A percentile compares a stretch with the other conserved stretches of the same genome.
These are phyloP conservation scores for Ophiorrhiza pumila DNA, from an alignment of 257 asterid species.

Conservation along the genomic window DNA sequence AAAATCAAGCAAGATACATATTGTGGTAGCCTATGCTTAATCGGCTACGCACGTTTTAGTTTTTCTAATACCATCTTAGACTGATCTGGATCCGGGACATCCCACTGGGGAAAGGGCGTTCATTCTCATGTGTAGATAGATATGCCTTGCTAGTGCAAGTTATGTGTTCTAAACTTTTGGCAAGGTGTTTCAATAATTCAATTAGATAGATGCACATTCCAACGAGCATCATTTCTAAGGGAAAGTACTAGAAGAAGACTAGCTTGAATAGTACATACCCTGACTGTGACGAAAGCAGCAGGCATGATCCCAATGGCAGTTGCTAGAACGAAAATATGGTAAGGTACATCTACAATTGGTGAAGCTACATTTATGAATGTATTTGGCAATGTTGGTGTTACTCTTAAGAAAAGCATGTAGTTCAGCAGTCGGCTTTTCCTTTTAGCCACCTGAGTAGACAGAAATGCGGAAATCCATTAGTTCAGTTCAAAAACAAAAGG, in stretches of 20 bases:
- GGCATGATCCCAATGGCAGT: conserved; percentile 88
- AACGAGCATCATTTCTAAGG: background rate
- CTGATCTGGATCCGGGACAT: background rate
- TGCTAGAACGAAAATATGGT: conserved; percentile 77
- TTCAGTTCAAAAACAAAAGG: conserved; percentile 10
- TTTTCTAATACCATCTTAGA: background rate
- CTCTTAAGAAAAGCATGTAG: conserved; percentile 93
- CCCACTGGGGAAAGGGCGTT: background rate
- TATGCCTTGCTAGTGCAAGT: too few species aligned
- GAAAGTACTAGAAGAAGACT: background rate
- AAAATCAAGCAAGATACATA: background rate
- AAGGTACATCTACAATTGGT: conserved; percentile 92
- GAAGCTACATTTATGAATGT: conserved; percentile 93
- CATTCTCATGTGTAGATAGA: background rate
- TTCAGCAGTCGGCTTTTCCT: conserved; percentile 69
- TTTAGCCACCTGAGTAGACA: conserved; percentile 61
- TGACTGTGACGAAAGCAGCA: conserved; percentile 89
- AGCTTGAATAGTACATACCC: conserved; percentile 47
- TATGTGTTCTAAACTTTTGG: background rate
- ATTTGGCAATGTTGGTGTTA: conserved; percentile 93
- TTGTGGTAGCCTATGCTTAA: background rate
- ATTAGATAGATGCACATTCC: background rate
- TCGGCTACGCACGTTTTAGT: background rate
- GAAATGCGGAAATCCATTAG: conserved; percentile 10
- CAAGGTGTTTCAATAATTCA: background rate